Conservation (phyloP, 228 moss, liverwort and hornwort species). For the Sphagnum fallax region DNA sequence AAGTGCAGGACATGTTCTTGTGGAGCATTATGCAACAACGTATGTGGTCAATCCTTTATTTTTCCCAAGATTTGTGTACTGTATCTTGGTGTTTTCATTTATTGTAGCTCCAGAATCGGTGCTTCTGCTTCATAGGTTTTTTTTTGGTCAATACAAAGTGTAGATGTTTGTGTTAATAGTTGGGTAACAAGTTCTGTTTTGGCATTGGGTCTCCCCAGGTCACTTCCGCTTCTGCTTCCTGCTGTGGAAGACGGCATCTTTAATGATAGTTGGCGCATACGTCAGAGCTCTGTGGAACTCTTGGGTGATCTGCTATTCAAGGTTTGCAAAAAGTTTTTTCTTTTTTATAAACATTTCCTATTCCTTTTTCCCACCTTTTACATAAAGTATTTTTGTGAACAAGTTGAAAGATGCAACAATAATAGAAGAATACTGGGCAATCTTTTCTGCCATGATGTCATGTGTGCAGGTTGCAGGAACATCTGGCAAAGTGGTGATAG, state of each 20-base stretch:
- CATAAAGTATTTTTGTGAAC: background rate
- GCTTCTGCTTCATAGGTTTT: no score
- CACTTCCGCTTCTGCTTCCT: slow-evolving; percentile 89
- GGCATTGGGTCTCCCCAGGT: slow-evolving; percentile 24
- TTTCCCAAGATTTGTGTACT: no score
- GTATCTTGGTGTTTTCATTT: no score
- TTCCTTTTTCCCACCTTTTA: background rate
- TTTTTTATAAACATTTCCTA: background rate
- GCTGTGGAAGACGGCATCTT: slow-evolving; percentile 99
- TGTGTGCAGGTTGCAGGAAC: slow-evolving; percentile 83
- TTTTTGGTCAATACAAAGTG: no score
- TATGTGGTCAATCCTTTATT: slow-evolving; percentile 21
- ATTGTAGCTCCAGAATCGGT: no score
- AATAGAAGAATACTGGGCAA: no score
- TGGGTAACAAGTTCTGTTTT: no score
- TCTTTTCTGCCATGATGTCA: no score
- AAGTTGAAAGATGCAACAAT: background rate
- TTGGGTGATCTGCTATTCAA: slow-evolving; percentile 97
- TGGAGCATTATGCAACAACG: slow-evolving; percentile 98
- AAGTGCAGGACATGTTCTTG: slow-evolving; percentile 94
- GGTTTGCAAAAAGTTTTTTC: slow-evolving; percentile 14
- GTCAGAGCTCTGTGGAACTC: slow-evolving; percentile 98
- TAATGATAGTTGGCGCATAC: slow-evolving; percentile 97
- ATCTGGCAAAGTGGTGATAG: slow-evolving; percentile 95
- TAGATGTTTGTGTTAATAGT: no score